Percentiles rank a stretch among this genome's conserved stretches.
These are phyloP conservation scores for Silene noctiflora DNA, from an alignment of 179 eudicot genomes.

Conservation along the genomic window DNA sequence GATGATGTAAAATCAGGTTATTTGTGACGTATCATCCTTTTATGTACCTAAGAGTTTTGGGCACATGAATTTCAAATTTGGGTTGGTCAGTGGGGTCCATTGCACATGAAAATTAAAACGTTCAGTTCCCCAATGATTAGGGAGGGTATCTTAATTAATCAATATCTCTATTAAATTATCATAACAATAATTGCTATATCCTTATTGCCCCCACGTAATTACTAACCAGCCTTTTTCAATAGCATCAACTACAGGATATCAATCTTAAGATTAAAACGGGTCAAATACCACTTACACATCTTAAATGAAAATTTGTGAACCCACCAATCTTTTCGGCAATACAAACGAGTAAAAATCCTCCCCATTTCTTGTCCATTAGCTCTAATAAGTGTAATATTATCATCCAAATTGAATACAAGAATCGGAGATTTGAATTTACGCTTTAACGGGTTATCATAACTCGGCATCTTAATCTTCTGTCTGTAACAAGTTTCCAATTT, in stretches of 20 bases:
- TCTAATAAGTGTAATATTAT: too few relatives aligned
- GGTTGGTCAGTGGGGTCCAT: not conserved
- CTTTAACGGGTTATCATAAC: too few relatives aligned
- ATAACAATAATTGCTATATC: not conserved
- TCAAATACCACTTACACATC: too few relatives aligned
- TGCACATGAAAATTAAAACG: not conserved
- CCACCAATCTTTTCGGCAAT: too few relatives aligned
- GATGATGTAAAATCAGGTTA: conserved; percentile 19
- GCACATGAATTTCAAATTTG: not conserved
- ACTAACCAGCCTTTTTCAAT: not conserved
- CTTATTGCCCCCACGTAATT: not conserved
- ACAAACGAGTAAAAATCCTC: too few relatives aligned
- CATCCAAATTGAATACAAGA: too few relatives aligned
- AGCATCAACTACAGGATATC: not conserved
- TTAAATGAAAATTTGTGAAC: too few relatives aligned
- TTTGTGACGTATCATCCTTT: conserved; percentile 1
- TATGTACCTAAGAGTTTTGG: not conserved
- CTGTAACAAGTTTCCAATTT: too few relatives aligned
- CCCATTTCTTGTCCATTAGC: too few relatives aligned
- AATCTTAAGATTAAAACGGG: too few relatives aligned
- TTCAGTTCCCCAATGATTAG: not conserved
- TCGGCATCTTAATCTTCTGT: too few relatives aligned
- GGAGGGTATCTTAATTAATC: not conserved
- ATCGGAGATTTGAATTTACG: too few relatives aligned
- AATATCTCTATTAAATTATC: not conserved